phyloP scores from a whole-genome alignment of 2,329 filamentous ascomycete genomes.

The Phialophora verrucosa region DNA sequence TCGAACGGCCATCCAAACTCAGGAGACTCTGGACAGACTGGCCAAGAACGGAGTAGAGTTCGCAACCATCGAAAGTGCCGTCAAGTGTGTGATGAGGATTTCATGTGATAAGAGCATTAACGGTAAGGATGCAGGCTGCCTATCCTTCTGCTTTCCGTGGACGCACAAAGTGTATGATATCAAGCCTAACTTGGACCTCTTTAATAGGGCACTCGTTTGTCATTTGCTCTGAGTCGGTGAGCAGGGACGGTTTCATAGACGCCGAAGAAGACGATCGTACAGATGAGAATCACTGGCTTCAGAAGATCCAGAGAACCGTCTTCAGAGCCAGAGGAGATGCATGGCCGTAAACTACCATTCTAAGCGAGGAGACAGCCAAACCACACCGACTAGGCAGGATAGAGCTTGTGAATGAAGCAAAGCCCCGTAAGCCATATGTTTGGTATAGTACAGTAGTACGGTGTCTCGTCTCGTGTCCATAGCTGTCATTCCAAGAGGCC shows the following conservation, averaged over 20 bases:
- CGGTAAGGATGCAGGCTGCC: slow-evolving; percentile 9
- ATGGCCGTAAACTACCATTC: slow-evolving; percentile 10
- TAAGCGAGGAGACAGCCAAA: too few species aligned
- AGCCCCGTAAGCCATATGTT: too few species aligned
- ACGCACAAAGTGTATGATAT: too few species aligned
- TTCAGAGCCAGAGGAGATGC: slow-evolving; percentile 21
- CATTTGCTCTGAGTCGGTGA: slow-evolving; percentile 48
- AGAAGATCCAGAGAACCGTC: slow-evolving; percentile 21
- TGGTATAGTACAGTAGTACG: too few species aligned
- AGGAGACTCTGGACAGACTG: slow-evolving; percentile 40
- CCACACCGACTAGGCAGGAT: not conserved
- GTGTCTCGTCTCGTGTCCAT: too few species aligned
- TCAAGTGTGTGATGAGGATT: slow-evolving; percentile 17
- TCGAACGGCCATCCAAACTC: slow-evolving; percentile 43
- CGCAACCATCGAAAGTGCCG: slow-evolving; percentile 19
- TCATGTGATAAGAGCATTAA: slow-evolving; percentile 24
- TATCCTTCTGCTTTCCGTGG: not conserved
- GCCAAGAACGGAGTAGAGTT: slow-evolving; percentile 21
- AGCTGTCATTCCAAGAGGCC: too few species aligned
- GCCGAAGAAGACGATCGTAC: slow-evolving; percentile 34
- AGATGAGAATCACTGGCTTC: slow-evolving; percentile 42
- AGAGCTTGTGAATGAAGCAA: not conserved
- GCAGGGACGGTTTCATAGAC: slow-evolving; percentile 51
- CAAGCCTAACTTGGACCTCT: too few species aligned
- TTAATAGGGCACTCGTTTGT: slow-evolving; percentile 47